A percentile compares a stretch with the other conserved stretches of the same genome.
phyloP scores from a whole-genome alignment of 1,139 yeast genomes.

The Pichia sp. region DNA sequence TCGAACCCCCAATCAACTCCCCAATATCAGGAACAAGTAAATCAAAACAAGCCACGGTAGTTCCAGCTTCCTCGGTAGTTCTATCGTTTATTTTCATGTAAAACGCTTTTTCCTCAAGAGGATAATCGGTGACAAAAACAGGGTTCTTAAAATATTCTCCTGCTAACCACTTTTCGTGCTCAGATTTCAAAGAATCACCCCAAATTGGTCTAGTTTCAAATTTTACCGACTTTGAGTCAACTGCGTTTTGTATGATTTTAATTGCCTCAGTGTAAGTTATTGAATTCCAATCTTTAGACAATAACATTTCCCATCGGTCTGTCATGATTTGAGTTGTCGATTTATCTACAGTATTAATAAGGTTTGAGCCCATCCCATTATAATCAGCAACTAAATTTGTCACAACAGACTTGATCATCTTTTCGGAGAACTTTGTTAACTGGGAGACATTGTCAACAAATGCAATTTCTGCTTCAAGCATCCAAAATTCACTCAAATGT shows the following conservation, averaged over 20 bases:
- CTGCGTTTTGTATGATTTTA: constrained; percentile 38
- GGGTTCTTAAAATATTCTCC: constrained; percentile 65
- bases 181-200: constrained; percentile 76
- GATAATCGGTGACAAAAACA: constrained; percentile 88
- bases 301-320: constrained; percentile 37
- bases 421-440: constrained; percentile 63
- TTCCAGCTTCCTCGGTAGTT: constrained; percentile 26
- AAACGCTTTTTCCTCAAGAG: constrained; percentile 74
- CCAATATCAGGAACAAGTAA: constrained; percentile 86
- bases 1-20: constrained; percentile 93
- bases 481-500: constrained; percentile 95
- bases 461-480: constrained; percentile 89
- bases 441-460: constrained; percentile 56
- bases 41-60: constrained; percentile 87
- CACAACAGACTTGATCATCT: constrained; percentile 59
- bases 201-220: constrained; percentile 43
- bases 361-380: constrained; percentile 39
- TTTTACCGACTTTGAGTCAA: constrained; percentile 25
- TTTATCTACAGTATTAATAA: constrained; percentile 38
- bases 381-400: constrained; percentile 34
- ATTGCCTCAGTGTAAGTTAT: constrained; percentile 77
- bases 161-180: constrained; percentile 90
- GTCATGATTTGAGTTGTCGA: constrained; percentile 35
- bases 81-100: constrained; percentile 64
- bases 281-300: constrained; percentile 54